These are phyloP conservation scores for Hypoxylon fragiforme DNA, from an alignment of 495 filamentous ascomycete species.

Conservation along the genomic window DNA sequence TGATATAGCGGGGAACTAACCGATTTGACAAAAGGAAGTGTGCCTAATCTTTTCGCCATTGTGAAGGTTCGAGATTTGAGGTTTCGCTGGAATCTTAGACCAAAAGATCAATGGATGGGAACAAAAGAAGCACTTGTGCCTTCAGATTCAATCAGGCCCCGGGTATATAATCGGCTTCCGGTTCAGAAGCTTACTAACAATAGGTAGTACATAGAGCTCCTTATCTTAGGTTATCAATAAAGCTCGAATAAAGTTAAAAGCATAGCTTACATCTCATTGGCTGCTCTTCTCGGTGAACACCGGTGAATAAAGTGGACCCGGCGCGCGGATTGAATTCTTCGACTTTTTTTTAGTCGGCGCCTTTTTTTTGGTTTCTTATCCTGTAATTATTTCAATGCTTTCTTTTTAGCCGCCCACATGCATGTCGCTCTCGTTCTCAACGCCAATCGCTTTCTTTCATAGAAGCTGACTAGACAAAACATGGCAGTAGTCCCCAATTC, in stretches of 20 bases:
- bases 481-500: conserved; percentile 22
- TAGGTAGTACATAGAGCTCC: background rate
- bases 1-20: conserved; percentile 28
- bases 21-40: conserved; percentile 45
- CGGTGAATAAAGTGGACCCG: conserved; percentile 16
- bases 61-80: too few species aligned
- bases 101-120: background rate
- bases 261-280: background rate
- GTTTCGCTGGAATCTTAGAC: too few species aligned
- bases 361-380: background rate
- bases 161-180: background rate
- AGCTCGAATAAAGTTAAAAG: too few species aligned
- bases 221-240: too few species aligned
- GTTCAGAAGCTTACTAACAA: background rate
- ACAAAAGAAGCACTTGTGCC: background rate
- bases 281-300: background rate
- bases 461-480: background rate
- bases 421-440: too few species aligned
- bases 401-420: conserved; percentile 8
- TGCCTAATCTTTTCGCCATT: conserved; percentile 41
- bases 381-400: conserved; percentile 3
- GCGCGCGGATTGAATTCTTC: too few species aligned
- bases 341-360: too few species aligned
- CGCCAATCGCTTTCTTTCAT: background rate
- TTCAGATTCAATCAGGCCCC: too few species aligned